A percentile compares a stretch with the other conserved stretches of the same genome.
Conservation (phyloP, 371 early-diverging fungal species). For the Chytridium lagenaria region DNA sequence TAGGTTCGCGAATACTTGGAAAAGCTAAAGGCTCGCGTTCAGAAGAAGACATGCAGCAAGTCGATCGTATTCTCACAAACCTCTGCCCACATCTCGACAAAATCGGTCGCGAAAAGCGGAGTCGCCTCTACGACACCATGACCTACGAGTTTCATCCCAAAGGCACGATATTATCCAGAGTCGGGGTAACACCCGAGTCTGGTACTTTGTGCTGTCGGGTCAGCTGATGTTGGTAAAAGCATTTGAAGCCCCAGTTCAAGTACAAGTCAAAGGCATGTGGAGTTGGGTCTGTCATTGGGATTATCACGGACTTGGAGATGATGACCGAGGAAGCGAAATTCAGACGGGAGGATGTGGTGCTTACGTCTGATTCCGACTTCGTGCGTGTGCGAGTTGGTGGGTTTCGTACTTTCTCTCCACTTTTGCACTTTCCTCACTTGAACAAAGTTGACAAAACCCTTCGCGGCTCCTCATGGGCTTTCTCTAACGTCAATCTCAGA, state of each 20-base stretch:
- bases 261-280: constrained; percentile 11
- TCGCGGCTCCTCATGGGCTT: background rate
- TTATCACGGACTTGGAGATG: constrained; percentile 12
- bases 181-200: constrained; percentile 27
- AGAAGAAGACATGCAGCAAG: background rate
- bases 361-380: constrained; percentile 27
- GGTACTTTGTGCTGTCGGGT: constrained; percentile 31
- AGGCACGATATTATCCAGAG: constrained; percentile 23
- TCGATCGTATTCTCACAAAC: background rate
- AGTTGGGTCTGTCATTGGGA: constrained; percentile 24
- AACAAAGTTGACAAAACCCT: too few species aligned
- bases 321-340: background rate
- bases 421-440: too few species aligned
- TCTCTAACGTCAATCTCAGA: constrained; percentile 13
- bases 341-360: constrained; percentile 17
- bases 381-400: constrained; percentile 32
- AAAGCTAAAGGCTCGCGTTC: constrained; percentile 6
- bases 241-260: constrained; percentile 27
- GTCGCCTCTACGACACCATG: constrained; percentile 14
- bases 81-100: background rate
- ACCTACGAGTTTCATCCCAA: constrained; percentile 31
- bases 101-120: background rate
- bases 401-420: background rate
- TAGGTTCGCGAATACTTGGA: background rate
- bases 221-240: constrained; percentile 22